Percentiles rank a stretch among this genome's conserved stretches.
These are phyloP conservation scores for Litsea cubeba DNA, from an alignment of 164 flowering plant genomes.

Conservation along the genomic window DNA sequence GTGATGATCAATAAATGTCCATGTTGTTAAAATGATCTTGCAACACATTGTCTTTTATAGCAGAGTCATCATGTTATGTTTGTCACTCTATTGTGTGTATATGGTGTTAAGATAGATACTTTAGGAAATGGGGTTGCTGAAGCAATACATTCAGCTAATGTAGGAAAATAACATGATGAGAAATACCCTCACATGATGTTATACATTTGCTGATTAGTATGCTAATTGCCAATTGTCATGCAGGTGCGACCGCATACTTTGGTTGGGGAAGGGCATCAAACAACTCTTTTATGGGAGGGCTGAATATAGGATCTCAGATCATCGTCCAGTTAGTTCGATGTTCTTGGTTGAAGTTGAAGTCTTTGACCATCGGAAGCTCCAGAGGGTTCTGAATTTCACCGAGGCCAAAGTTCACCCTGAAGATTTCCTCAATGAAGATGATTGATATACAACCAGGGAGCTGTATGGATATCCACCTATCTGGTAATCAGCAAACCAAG, in stretches of 20 bases:
- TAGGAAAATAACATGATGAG: no score
- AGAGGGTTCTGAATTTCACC: constrained; percentile 55
- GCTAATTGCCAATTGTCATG: constrained; percentile 4
- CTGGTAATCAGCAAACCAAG: constrained; percentile 21
- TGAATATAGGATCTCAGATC: constrained; percentile 75
- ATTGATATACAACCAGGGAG: constrained; percentile 2
- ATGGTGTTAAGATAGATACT: no score
- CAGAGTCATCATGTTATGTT: no score
- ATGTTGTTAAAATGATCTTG: no score
- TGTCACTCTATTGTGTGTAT: no score
- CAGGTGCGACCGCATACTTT: constrained; percentile 96
- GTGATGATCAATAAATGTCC: no score
- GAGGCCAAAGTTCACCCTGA: constrained; percentile 61
- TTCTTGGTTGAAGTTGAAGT: constrained; percentile 81
- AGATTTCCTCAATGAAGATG: constrained; percentile 39
- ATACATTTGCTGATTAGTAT: no score
- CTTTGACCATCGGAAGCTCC: constrained; percentile 64
- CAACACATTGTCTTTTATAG: no score
- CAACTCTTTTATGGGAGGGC: constrained; percentile 65
- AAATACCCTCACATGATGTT: no score
- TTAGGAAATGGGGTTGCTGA: no score
- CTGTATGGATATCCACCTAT: constrained; percentile 7
- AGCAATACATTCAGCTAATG: no score
- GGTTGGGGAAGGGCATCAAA: constrained; percentile 80
- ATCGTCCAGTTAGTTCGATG: constrained; percentile 86